Percentiles rank a stretch among this genome's conserved stretches.
Evolutionary conservation across 306 rosid species (phyloP).

Genomic region (Dicorynia guianensis): DNA sequence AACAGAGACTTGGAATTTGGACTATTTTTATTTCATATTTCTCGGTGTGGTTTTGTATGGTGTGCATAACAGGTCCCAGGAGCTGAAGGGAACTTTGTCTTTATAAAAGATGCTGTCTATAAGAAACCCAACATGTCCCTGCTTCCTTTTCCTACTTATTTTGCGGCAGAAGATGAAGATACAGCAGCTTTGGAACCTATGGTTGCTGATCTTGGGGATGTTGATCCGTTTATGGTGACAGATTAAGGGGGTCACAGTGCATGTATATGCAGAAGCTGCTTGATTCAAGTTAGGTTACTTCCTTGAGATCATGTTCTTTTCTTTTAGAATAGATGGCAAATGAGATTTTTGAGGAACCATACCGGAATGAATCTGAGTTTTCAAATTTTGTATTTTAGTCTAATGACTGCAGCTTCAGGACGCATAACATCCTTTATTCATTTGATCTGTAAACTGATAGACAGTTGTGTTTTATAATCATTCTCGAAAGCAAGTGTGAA

Average conservation of each 20-base stretch:
- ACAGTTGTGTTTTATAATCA: too few relatives aligned
- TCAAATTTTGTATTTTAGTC: conserved; percentile 12
- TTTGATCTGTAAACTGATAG: too few relatives aligned
- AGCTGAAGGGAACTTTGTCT: conserved; percentile 92
- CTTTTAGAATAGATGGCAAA: conserved; percentile 36
- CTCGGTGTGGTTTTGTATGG: conserved; percentile 7
- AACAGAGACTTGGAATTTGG: not conserved
- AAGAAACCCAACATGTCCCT: conserved; percentile 70
- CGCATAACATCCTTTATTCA: not conserved
- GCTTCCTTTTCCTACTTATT: conserved; percentile 93
- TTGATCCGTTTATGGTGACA: conserved; percentile 86
- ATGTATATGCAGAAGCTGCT: conserved; percentile 25
- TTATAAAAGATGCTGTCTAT: conserved; percentile 78
- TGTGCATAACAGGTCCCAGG: conserved; percentile 83
- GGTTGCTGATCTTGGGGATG: conserved; percentile 90
- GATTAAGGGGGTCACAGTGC: conserved; percentile 48
- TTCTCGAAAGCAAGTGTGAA: too few relatives aligned
- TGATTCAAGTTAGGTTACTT: conserved; percentile 32
- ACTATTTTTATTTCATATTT: conserved; percentile 6
- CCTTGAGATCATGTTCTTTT: conserved; percentile 21
- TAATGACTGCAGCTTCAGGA: conserved; percentile 27
- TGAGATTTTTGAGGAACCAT: conserved; percentile 41
- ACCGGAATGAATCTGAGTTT: conserved; percentile 24
- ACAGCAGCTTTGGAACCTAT: conserved; percentile 58
- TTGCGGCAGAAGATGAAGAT: conserved; percentile 71